These are phyloP conservation scores for Pochonia chlamydosporia DNA, from an alignment of 2,329 filamentous ascomycete species.

Conservation along the genomic window DNA sequence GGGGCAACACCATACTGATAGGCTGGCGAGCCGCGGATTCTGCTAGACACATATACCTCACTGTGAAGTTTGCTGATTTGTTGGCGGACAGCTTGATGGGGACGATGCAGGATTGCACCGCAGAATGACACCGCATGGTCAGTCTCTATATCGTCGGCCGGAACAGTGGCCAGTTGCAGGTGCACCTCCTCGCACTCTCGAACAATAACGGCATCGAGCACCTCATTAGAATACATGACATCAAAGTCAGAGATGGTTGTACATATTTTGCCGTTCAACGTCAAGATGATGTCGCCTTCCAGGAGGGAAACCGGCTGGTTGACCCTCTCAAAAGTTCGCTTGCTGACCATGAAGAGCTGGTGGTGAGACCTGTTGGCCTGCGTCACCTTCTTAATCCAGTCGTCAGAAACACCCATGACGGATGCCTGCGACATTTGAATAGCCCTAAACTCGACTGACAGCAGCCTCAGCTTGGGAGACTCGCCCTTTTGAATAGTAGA, in stretches of 20 bases:
- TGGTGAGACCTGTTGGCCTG: constrained; percentile 85
- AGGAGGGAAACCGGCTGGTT: constrained; percentile 53
- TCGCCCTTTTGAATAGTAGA: constrained; percentile 75
- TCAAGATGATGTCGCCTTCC: constrained; percentile 90
- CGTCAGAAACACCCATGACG: constrained; percentile 93
- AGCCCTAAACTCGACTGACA: constrained; percentile 90
- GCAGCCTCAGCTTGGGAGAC: constrained; percentile 76
- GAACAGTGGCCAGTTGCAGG: constrained; percentile 76
- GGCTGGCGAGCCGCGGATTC: constrained; percentile 74
- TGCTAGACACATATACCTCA: constrained; percentile 90
- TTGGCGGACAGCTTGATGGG: constrained; percentile 92
- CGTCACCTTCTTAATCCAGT: constrained; percentile 90
- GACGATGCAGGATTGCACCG: constrained; percentile 85
- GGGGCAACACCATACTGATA: constrained; percentile 90
- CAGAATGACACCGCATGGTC: constrained; percentile 91
- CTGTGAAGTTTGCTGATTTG: constrained; percentile 96
- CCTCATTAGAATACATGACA: constrained; percentile 87
- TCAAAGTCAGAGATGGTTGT: constrained; percentile 91
- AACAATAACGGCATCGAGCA: constrained; percentile 79
- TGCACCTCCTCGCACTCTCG: constrained; percentile 75
- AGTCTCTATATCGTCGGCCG: constrained; percentile 87
- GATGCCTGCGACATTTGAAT: constrained; percentile 96
- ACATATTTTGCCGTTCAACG: constrained; percentile 84
- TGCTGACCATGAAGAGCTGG: constrained; percentile 97
- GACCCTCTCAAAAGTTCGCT: constrained; percentile 64